phyloP scores from a whole-genome alignment of 768 basidiomycete genomes.

The Collybia nuda region DNA sequence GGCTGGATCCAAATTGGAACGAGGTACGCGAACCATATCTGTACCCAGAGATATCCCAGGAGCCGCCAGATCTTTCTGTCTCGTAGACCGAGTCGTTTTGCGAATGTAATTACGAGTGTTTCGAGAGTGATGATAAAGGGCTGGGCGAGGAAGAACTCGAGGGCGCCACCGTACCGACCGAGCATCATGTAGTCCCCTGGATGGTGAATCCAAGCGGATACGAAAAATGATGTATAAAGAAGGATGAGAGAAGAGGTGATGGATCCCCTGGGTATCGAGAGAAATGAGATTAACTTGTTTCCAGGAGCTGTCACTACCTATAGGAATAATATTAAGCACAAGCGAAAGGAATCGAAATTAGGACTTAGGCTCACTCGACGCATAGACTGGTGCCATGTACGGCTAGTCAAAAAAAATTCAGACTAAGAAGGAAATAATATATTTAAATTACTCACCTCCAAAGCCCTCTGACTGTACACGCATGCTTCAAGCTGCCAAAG shows the following conservation, averaged over 20 bases:
- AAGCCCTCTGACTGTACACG: conserved; percentile 29
- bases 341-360: not conserved
- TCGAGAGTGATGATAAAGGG: conserved; percentile 30
- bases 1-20: conserved; percentile 19
- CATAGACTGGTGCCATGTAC: conserved; percentile 23
- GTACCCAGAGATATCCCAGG: conserved; percentile 26
- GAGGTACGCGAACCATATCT: conserved; percentile 23
- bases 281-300: conserved; percentile 8
- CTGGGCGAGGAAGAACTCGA: conserved; percentile 34
- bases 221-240: conserved; percentile 25
- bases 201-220: conserved; percentile 30
- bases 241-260: conserved; percentile 11
- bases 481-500: conserved; percentile 25
- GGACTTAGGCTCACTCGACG: conserved; percentile 14
- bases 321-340: not conserved
- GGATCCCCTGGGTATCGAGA: conserved; percentile 7
- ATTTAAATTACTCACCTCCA: conserved; percentile 28
- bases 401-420: conserved; percentile 6
- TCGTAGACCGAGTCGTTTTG: conserved; percentile 5
- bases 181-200: conserved; percentile 32
- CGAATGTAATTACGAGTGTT: conserved; percentile 13
- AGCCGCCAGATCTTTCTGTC: conserved; percentile 8
- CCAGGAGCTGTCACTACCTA: conserved; percentile 5
- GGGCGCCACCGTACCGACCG: conserved; percentile 18
- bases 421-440: not conserved